Evolutionary conservation across 2,329 filamentous ascomycete genomes (phyloP), one percentile per base, ranked within the genome.

Genomic region (Calycina marina): DNA sequence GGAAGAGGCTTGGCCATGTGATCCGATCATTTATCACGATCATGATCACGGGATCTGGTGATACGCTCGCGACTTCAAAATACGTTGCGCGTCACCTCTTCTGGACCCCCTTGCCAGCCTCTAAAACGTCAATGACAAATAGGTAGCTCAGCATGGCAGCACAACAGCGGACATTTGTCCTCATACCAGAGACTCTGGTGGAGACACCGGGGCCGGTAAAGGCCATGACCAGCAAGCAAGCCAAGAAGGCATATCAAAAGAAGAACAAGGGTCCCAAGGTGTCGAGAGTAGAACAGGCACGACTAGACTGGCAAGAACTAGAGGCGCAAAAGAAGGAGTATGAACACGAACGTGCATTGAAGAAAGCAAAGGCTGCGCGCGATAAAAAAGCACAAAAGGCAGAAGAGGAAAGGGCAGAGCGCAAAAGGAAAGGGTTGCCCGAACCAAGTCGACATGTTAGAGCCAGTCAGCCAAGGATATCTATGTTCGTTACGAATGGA

Each of bases 341-440:
- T 41, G 66, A 70, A 35, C 46, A 65, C 66, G 44, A 57, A 62
- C 14, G 65, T 65, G 44, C 62, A 59, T 48, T 65, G 62, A 43
- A 56, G 3, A 63, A 63, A 36, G 69, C 69, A 2, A 60, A 58
- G 32, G 48, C 57, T 6, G 59, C 60, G 2, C 53, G 69, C 14
- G 69, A 74, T 24, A 67, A 61, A 52, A 72, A 69, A 49, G 65
- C 61, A 37, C 64, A 61, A 11, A 71, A 65, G 44, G 67, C 69
- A 30, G 49, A 58, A 15, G 59, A 58, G 5, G 62, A 64, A 36
- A 56, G 53, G 27, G 60, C 65, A n/a, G 60, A 56, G 31, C 68
- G 62, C 52, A 65, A 55, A 44, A 63, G 56, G 39, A 62, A 57
- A 33, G 65, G 69, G 0, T 35, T 69, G 36, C 71, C 71, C 10